These are phyloP conservation scores for Poterioochromonas sp. DNA, from an alignment of 352 stramenopile genomes.

Conservation along the genomic window DNA sequence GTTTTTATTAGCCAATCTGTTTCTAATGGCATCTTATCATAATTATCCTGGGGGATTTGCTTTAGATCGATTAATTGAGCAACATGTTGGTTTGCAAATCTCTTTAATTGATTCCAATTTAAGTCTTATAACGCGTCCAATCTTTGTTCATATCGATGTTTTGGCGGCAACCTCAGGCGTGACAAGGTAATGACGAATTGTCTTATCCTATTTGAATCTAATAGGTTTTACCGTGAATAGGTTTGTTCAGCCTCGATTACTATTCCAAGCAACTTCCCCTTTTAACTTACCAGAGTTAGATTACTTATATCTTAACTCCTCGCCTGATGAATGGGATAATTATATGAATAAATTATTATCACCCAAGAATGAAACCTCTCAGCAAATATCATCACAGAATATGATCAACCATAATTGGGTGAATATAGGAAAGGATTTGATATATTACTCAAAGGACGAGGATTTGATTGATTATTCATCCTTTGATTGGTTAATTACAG, in stretches of 20 bases:
- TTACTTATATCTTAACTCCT: not conserved
- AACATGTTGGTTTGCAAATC: not conserved
- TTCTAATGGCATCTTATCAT: slow-evolving; percentile 59
- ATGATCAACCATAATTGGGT: not conserved
- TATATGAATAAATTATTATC: not conserved
- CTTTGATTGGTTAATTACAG: slow-evolving; percentile 7
- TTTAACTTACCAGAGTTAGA: not conserved
- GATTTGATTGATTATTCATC: not conserved
- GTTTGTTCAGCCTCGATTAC: not conserved
- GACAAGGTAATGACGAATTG: slow-evolving; percentile 38
- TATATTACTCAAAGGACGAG: slow-evolving; percentile 24
- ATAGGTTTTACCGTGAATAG: not conserved
- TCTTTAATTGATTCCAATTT: not conserved
- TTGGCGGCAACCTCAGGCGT: slow-evolving; percentile 84
- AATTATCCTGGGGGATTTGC: slow-evolving; percentile 82
- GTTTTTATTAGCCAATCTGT: slow-evolving; percentile 53
- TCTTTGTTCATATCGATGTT: slow-evolving; percentile 76
- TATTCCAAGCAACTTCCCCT: not conserved
- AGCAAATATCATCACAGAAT: not conserved
- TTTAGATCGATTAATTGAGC: slow-evolving; percentile 43
- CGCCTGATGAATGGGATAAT: not conserved
- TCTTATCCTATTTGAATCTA: not conserved
- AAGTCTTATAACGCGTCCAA: slow-evolving; percentile 13
- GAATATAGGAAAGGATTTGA: not conserved
- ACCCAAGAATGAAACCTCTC: not conserved